Conservation (phyloP, 202 grass and related monocot species). For the Digitaria exilis region DNA sequence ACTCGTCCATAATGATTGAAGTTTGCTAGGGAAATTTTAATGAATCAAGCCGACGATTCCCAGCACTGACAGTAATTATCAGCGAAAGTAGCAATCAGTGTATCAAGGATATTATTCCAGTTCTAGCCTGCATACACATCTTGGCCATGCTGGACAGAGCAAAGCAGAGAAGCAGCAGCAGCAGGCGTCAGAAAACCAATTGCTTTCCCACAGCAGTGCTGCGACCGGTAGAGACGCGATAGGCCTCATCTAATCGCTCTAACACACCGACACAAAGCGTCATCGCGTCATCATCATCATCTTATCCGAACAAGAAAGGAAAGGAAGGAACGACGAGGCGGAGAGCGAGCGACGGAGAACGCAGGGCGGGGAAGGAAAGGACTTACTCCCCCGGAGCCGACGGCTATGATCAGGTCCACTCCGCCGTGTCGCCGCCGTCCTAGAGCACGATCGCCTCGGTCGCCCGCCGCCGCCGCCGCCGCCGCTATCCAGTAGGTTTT, state of each 20-base stretch:
- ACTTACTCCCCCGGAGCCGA: not conserved
- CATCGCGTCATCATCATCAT: not conserved
- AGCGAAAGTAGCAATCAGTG: not conserved
- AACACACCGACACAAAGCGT: not conserved
- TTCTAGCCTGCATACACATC: not conserved
- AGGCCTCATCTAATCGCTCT: not conserved
- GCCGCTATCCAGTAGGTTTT: not conserved
- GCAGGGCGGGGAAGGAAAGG: not conserved
- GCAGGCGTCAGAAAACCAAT: not conserved
- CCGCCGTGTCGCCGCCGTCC: not conserved
- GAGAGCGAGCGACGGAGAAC: not conserved
- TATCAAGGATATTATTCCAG: not conserved
- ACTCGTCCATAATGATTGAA: not conserved
- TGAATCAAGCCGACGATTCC: not conserved
- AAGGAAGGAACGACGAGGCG: too few species aligned
- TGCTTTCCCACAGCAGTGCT: not conserved
- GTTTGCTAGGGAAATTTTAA: not conserved
- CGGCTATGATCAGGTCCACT: not conserved
- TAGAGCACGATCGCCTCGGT: not conserved
- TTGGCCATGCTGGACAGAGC: not conserved
- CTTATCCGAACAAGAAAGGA: not conserved
- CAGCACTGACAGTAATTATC: not conserved
- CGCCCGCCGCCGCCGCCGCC: not conserved
- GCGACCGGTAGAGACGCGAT: not conserved
- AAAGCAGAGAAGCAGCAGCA: not conserved